Percentiles rank a stretch among this genome's conserved stretches.
phyloP scores from a whole-genome alignment of 176 grass and related monocot genomes.

The Olyra latifolia region DNA sequence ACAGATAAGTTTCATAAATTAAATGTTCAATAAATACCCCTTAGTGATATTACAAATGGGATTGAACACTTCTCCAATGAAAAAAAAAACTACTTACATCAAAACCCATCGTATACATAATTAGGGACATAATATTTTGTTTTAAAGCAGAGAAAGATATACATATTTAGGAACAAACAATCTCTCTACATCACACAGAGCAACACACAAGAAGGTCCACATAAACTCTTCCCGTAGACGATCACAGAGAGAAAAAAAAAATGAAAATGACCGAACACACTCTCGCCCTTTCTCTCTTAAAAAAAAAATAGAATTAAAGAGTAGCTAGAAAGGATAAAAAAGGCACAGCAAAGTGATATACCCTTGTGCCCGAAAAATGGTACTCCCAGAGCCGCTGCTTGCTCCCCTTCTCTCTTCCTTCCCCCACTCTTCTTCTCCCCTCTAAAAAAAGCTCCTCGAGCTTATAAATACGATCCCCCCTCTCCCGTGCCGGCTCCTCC shows the following conservation, averaged over 20 bases:
- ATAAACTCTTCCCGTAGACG: no score
- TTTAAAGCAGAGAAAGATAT: background rate
- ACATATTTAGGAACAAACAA: background rate
- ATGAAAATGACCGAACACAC: conserved; percentile 5
- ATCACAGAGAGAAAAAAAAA: background rate
- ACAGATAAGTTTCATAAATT: no score
- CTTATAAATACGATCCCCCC: conserved; percentile 44
- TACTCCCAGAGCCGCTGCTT: conserved; percentile 6
- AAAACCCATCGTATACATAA: background rate
- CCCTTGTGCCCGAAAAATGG: conserved; percentile 29
- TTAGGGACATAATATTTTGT: background rate
- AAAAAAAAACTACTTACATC: no score
- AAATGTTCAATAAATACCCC: no score
- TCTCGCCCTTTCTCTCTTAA: background rate
- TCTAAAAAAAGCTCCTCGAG: conserved; percentile 48
- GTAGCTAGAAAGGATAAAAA: conserved; percentile 4
- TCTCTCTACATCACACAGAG: background rate
- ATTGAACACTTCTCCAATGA: no score
- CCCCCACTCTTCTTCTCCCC: background rate
- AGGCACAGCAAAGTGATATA: background rate
- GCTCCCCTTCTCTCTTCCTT: background rate
- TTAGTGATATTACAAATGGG: no score
- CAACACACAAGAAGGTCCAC: background rate
- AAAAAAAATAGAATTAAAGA: background rate
- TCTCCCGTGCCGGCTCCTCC: conserved; percentile 22